Base-by-base conservation (phyloP, 306 rosid species). In the Quercus gilva region DNA sequence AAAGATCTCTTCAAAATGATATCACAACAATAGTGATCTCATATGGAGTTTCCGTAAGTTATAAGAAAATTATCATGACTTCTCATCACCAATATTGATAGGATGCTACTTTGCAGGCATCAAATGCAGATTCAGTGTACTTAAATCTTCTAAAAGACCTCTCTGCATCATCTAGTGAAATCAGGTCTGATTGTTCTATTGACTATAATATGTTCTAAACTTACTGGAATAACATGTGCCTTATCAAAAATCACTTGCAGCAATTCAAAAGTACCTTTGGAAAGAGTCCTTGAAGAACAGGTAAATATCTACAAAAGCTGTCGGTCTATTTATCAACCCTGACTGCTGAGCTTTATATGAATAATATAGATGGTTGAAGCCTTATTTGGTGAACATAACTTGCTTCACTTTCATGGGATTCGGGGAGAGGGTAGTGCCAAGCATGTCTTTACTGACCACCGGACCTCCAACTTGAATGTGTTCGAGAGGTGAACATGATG, bases 101-200 rank as follows among this genome's bases (percentile, higher is more conserved):
- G 59, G 28, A 81, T 28, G 79, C 76, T 41, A 74, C 75, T 78
- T 80, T 82, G 69, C 96, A 92, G 99, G 86, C 78, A 75, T 74
- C 88, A 55, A 84, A 80, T 84, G 82, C 90, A 80, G 93, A 88
- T 84, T 75, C 83, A 67, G 83, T 79, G 76, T 84, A 83, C 69
- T 73, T 82, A 81, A 90, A 86, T 85, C 80, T 97, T 82, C 83
- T 78, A 65, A 91, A 91, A 84, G 91, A 88, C 64, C 84, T 87
- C 26, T 84, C 87, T 74, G 81, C 63, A 77, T 87, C 90, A 72
- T 86, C 88, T 45, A 80, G 72, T 74, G 83, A 75, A 74, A 86
- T 64, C 92, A 93, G 98, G 97, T 95, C 55, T 33, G 64, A 19
- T 68, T 83, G 70, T 81, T 75, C 71, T 31, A 75, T 45, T 78